A percentile compares a stretch with the other conserved stretches of the same genome.
Evolutionary conservation across 768 basidiomycete genomes (phyloP).

Genomic region (Leccinum subgranulosum): DNA sequence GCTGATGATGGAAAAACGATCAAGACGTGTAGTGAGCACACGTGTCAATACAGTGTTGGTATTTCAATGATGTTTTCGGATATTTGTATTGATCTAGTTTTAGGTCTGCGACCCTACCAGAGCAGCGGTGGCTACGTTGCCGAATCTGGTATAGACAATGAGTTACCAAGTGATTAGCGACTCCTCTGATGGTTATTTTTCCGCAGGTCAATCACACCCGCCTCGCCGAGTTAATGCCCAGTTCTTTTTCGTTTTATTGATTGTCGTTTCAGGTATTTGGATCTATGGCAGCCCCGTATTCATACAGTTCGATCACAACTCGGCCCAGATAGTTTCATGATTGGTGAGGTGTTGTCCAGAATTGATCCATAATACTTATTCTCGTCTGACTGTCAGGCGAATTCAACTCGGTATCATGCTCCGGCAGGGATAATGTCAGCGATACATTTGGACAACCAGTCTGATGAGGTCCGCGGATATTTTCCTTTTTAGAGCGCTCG

Average conservation of each 20-base stretch:
- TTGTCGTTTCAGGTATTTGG: constrained; percentile 41
- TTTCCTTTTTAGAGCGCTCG: too few relatives aligned
- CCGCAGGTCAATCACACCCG: constrained; percentile 51
- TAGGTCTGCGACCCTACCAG: neutral
- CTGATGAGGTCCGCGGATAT: neutral
- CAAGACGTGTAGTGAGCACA: constrained; percentile 49
- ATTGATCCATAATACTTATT: neutral
- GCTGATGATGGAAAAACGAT: constrained; percentile 41
- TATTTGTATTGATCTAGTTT: neutral
- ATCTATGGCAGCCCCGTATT: constrained; percentile 55
- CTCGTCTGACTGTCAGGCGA: constrained; percentile 34
- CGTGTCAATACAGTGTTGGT: constrained; percentile 51
- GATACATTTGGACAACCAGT: constrained; percentile 45
- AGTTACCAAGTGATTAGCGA: neutral
- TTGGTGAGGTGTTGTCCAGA: constrained; percentile 31
- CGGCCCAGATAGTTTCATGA: constrained; percentile 46
- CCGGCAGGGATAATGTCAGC: constrained; percentile 47
- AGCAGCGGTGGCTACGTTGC: neutral
- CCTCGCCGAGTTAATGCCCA: constrained; percentile 39
- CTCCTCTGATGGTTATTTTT: neutral
- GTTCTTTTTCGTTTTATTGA: neutral
- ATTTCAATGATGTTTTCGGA: neutral
- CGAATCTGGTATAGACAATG: neutral
- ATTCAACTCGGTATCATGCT: constrained; percentile 55
- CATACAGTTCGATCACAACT: constrained; percentile 43